Percentiles rank a stretch among this genome's conserved stretches.
These are phyloP conservation scores for Paracorniculantispora psalliotae DNA, from an alignment of 2,329 filamentous ascomycete species.

Conservation along the genomic window DNA sequence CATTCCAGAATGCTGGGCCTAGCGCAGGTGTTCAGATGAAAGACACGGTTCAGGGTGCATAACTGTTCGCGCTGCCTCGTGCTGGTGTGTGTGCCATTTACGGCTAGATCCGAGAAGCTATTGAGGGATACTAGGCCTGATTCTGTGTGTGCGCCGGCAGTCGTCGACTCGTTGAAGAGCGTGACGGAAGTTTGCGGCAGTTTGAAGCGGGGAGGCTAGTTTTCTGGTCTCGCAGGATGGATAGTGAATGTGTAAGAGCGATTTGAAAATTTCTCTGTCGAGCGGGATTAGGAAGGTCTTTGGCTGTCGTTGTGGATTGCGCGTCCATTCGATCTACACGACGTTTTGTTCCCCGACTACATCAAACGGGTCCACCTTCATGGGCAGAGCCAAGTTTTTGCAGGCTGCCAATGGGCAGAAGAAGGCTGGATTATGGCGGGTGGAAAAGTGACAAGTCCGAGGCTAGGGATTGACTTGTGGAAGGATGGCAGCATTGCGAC, in stretches of 20 bases:
- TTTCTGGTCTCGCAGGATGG: not conserved
- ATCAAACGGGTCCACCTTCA: not conserved
- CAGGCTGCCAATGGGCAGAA: not conserved
- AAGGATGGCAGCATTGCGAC: not conserved
- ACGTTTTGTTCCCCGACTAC: not conserved
- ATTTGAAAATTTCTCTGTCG: too few species aligned
- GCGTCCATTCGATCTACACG: not conserved
- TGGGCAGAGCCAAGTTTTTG: not conserved
- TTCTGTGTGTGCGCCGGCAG: not conserved
- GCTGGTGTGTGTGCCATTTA: not conserved
- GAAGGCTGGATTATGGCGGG: not conserved
- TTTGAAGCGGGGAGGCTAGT: not conserved
- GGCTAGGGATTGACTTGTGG: not conserved
- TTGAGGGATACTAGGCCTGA: not conserved
- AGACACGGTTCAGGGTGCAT: not conserved
- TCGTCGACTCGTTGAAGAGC: not conserved
- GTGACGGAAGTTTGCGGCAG: not conserved
- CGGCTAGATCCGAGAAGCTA: constrained; percentile 9
- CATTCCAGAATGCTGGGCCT: constrained; percentile 4
- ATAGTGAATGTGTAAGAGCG: not conserved
- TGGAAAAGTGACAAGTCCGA: not conserved
- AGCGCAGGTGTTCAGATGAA: not conserved
- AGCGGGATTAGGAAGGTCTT: too few species aligned
- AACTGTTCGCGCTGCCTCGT: not conserved
- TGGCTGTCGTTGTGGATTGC: not conserved